Base-by-base conservation (phyloP, 1,284 basidiomycete genomes). In the Boletus mariae region DNA sequence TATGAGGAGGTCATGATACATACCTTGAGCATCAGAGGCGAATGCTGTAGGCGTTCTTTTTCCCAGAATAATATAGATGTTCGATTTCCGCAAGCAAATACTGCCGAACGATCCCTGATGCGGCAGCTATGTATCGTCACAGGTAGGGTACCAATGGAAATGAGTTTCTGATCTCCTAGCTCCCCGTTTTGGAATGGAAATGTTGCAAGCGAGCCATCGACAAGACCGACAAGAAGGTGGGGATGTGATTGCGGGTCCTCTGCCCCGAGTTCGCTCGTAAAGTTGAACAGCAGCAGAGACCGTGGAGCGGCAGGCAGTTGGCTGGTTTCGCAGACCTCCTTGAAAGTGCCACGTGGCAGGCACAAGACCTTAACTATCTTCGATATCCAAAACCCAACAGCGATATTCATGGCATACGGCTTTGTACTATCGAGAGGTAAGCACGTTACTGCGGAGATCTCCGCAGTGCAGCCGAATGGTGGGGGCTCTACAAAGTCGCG, bases 371-470 rank as follows among this genome's bases (percentile, higher is more conserved):
- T 74, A 37, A 94, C 77, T 23, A 73, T 65, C 56, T 87, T 84
- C 1, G 80, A 79, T 25, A 76, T 77, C 93, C 95, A 98, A 57
- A 91, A 91, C 0, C 85, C 84, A 23, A 90, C 80, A 0, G 82
- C 83, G 15, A 86, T 71, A 40, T 78, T 63, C 11, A 66, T 66
- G 2, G 84, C 69, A 51, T 73, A 85, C 34, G 68, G 62, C 57
- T 79, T 78, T 6, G 70, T 60, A 0, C 70, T 62, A 56, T 85
- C 77, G 34, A 80, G 61, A 1, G 85, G 84, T 4, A 72, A 63
- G 57, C 85, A 84, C 1, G 84, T 84, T 28, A 91, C 69, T 0
- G 84, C 78, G 26, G 87, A 85, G 44, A 90, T 82, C 62, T 89
- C 84, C 10, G 61, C 62, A 25, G 51, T 56, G 45, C 59, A 57